Base-by-base conservation (phyloP, 768 basidiomycete genomes). In the Lactarius quietus region DNA sequence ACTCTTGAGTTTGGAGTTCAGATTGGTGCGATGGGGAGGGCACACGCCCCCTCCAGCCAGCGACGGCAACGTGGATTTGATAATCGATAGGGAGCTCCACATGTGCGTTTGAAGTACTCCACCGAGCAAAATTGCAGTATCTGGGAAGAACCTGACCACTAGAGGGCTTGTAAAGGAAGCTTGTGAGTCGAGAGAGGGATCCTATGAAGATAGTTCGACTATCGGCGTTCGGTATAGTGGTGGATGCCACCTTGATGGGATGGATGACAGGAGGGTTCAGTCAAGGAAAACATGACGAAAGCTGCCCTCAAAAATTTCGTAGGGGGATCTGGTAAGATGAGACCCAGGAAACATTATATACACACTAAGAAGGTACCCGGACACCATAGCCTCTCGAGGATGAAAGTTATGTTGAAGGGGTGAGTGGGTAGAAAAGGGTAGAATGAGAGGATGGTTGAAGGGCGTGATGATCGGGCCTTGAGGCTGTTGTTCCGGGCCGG, bases 51-150 rank as follows among this genome's bases (percentile, higher is more conserved):
- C 35, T 60, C 17, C 26, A 28, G n/a, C 23, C 45, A 26, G 45
- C 23, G 45, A 48, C n/a, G 23, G 14, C 26, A 51, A 14, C 14
- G 26, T 51, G 14, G 23, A 26, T 26, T 31, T 35, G 20, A 18
- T 33, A 7, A 81, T 83, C 85, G 83, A 86, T 4, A 85, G 70
- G 23, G 26, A 86, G 8, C 72, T 69, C 87, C 86, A 88, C 0
- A 86, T 86, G 2, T 82, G 63, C 12, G 82, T 69, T 70, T 88
- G 87, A 12, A 81, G 71, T 1, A 81, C 18, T 10, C 83, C 84
- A 51, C 80, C 79, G 0, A 84, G 43, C n/a, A 23, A 9, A 45
- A 1, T 23, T 48, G 23, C 41, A 20, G 9, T 20, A 20, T 51
- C 39, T 41, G 17, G n/a, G 15, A 41, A 17, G 3, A 41, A 15